A percentile compares a stretch with the other conserved stretches of the same genome.
phyloP scores from a whole-genome alignment of 495 filamentous ascomycete genomes.

The Bacidia gigantensis region DNA sequence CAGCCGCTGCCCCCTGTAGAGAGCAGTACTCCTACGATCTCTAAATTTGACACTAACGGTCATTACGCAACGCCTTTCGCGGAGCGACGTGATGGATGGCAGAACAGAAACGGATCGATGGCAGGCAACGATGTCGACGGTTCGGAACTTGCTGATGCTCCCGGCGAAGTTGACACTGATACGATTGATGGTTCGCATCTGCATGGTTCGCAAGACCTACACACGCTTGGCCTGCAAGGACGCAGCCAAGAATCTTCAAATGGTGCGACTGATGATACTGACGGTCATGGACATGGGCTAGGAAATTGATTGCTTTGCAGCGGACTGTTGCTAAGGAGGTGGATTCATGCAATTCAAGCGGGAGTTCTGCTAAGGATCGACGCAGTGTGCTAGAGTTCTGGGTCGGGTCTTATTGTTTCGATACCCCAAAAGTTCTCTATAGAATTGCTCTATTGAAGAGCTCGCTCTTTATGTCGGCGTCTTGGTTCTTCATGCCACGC shows the following conservation, averaged over 20 bases:
- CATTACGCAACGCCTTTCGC: constrained; percentile 5
- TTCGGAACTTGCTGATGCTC: neutral
- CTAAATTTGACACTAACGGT: neutral
- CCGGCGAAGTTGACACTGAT: neutral
- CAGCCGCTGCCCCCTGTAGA: constrained; percentile 6
- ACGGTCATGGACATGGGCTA: neutral
- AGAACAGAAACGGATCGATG: constrained; percentile 15
- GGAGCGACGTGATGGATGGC: constrained; percentile 10
- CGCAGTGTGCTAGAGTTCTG: neutral
- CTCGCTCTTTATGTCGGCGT: too few relatives aligned
- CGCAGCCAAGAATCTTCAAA: neutral
- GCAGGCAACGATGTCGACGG: constrained; percentile 9
- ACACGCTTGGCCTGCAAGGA: neutral
- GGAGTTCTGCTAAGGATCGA: neutral
- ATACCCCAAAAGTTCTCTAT: neutral
- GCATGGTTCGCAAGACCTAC: neutral
- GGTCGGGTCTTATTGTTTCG: neutral
- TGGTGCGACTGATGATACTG: neutral
- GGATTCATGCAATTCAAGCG: neutral
- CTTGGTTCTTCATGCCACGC: too few relatives aligned
- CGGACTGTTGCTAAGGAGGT: neutral
- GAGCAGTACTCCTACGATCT: neutral
- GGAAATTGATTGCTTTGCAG: neutral
- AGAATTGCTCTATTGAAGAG: too few relatives aligned
- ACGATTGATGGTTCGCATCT: neutral